Evolutionary conservation across 108 stramenopile species (phyloP), one percentile per base, ranked within the genome.

Genomic region (Fragilariopsis cylindrus): DNA sequence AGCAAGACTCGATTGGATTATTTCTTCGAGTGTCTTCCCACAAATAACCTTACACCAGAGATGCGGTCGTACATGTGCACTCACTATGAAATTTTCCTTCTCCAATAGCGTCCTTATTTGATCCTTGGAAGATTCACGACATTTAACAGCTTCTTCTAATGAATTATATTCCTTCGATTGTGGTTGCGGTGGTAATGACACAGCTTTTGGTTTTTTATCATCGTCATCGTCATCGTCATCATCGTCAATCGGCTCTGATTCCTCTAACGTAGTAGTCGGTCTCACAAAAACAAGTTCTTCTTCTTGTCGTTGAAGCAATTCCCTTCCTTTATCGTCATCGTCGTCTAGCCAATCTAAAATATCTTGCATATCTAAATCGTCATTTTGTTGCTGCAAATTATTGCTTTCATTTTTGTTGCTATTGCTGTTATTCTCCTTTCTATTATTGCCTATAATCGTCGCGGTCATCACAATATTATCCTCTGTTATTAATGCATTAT

Each of bases 331-430:
- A n/a, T 75, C 65, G 53, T 88, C 83, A 60, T 84, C 86, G 48
- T 91, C 83, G 62, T 91, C 90, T 63, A 93, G 60, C 92, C 92
- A 93, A 44, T 91, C 85, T 40, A 93, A 68, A 71, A 93, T 84
- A 57, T 93, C 90, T 60, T 89, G 83, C 45, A 89, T 88, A 30
- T 85, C 88, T 41, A 74, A 67, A 69, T 88, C 92, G 39, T 75
- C 69, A 56, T 45, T 63, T 8, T 64, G 46, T 48, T 18, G 67
- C 18, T 12, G 12, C n/a, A n/a, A n/a, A 53, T n/a, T 53, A 3
- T 53, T 53, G 73, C 30, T 30, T 30, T 30, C 30, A 30, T 30
- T 30, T 30, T 30, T 30, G 8, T 49, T 60, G 43, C 18, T 47
- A 5, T 45, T 57, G 7, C 52, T 67, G 48, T 54, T 43, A 11